Conservation (phyloP, 805 yeast genomes). For the Debaryomyces tyrocola region DNA sequence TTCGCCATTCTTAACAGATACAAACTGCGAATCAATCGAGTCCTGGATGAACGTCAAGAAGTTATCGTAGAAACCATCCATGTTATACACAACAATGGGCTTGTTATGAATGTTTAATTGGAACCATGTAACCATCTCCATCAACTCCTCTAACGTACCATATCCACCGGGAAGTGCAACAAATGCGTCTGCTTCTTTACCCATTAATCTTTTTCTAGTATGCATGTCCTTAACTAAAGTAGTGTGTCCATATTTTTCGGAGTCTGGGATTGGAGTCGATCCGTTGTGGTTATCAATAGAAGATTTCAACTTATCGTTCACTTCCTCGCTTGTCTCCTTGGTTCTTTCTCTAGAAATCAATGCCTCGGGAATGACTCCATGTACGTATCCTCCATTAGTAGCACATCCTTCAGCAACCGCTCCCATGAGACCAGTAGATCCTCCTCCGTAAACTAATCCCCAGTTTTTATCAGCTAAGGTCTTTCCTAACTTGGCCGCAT, state of each 20-base stretch:
- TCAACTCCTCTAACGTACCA: conserved; percentile 85
- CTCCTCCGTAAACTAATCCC: conserved; percentile 89
- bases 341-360: conserved; percentile 69
- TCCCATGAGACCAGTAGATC: conserved; percentile 85
- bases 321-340: conserved; percentile 33
- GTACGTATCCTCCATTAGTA: conserved; percentile 63
- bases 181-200: conserved; percentile 80
- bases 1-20: conserved; percentile 62
- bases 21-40: conserved; percentile 65
- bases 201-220: conserved; percentile 84
- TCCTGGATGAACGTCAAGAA: conserved; percentile 60
- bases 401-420: conserved; percentile 66
- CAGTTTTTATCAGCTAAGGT: conserved; percentile 57
- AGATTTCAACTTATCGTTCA: conserved; percentile 49
- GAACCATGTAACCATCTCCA: conserved; percentile 90
- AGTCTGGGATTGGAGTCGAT: conserved; percentile 61
- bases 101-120: conserved; percentile 83
- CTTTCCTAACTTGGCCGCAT: conserved; percentile 62
- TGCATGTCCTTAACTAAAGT: conserved; percentile 88
- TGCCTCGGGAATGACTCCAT: conserved; percentile 86
- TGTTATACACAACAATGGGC: conserved; percentile 77
- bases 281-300: conserved; percentile 66
- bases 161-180: conserved; percentile 91
- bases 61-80: conserved; percentile 77
- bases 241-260: conserved; percentile 66